Conservation (phyloP, 352 stramenopile genomes). For the Phytophthora megakarya region DNA sequence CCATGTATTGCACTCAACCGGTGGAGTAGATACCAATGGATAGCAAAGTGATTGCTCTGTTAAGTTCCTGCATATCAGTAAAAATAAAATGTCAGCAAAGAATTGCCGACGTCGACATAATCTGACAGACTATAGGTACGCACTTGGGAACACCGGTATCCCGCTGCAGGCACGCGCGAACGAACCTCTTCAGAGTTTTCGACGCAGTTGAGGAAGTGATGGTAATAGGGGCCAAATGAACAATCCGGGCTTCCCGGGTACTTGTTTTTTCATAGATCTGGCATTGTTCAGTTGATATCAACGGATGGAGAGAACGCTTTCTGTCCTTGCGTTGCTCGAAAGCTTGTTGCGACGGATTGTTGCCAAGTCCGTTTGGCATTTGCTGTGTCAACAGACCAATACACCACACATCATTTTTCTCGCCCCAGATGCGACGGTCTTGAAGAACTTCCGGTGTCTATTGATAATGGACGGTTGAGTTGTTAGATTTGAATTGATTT, state of each 20-base stretch:
- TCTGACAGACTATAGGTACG: too few relatives aligned
- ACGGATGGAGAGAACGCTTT: conserved; percentile 9
- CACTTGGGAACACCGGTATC: too few relatives aligned
- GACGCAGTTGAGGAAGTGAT: conserved; percentile 53
- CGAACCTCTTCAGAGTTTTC: conserved; percentile 47
- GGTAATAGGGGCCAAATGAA: conserved; percentile 9
- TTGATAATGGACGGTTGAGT: not conserved
- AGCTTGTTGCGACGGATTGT: not conserved
- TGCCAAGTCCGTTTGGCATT: conserved; percentile 44
- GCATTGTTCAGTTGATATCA: conserved; percentile 11
- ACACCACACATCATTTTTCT: conserved; percentile 62
- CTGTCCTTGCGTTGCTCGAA: conserved; percentile 8
- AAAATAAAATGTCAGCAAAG: too few relatives aligned
- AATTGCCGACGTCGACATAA: too few relatives aligned
- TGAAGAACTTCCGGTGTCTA: conserved; percentile 39
- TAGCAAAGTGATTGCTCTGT: too few relatives aligned
- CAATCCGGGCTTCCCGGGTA: conserved; percentile 5
- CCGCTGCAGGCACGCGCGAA: conserved; percentile 50
- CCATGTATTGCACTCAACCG: too few relatives aligned
- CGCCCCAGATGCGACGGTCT: conserved; percentile 12
- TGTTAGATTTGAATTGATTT: not conserved
- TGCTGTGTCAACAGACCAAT: conserved; percentile 62
- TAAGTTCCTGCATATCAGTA: too few relatives aligned
- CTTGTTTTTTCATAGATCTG: conserved; percentile 14
- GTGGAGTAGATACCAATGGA: too few relatives aligned